Conservation (phyloP, 352 stramenopile species). For the Phytophthora nicotianae region DNA sequence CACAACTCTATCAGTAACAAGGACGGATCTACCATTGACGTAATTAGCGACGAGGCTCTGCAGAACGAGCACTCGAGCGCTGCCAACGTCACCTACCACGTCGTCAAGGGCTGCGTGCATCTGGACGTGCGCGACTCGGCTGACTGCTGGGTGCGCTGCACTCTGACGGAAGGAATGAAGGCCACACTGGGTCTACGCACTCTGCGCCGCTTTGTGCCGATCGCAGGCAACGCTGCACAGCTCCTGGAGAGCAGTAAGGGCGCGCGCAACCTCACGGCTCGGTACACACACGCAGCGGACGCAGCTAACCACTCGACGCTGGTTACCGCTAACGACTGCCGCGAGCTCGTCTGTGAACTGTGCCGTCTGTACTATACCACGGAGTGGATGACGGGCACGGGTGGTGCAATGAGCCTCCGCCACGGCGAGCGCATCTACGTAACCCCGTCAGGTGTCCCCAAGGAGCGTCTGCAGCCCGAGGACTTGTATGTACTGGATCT, state of each 20-base stretch:
- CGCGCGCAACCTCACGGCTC: slow-evolving; percentile 24
- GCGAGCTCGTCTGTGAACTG: slow-evolving; percentile 73
- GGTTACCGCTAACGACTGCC: slow-evolving; percentile 43
- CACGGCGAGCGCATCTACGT: slow-evolving; percentile 94
- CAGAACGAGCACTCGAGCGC: slow-evolving; percentile 56
- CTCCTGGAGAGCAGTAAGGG: slow-evolving; percentile 20
- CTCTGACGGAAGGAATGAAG: slow-evolving; percentile 44
- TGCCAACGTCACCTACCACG: slow-evolving; percentile 39
- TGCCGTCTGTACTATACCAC: slow-evolving; percentile 78
- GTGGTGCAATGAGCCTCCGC: slow-evolving; percentile 94
- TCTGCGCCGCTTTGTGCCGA: slow-evolving; percentile 55
- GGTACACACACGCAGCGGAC: slow-evolving; percentile 51
- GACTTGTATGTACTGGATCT: slow-evolving; percentile 95
- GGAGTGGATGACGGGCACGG: slow-evolving; percentile 95
- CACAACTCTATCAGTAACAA: not conserved
- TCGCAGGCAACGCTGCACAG: slow-evolving; percentile 20
- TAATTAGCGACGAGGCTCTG: slow-evolving; percentile 30
- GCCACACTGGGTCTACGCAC: slow-evolving; percentile 31
- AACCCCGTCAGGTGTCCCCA: slow-evolving; percentile 95
- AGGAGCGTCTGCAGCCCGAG: slow-evolving; percentile 95
- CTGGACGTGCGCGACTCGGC: slow-evolving; percentile 75
- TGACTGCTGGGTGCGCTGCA: slow-evolving; percentile 70
- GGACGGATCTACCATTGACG: slow-evolving; percentile 15
- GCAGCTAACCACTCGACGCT: slow-evolving; percentile 44
- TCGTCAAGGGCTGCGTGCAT: slow-evolving; percentile 47